Evolutionary conservation across 2,329 filamentous ascomycete species (phyloP), one percentile per base, ranked within the genome.

Genomic region (Fusarium sp.): DNA sequence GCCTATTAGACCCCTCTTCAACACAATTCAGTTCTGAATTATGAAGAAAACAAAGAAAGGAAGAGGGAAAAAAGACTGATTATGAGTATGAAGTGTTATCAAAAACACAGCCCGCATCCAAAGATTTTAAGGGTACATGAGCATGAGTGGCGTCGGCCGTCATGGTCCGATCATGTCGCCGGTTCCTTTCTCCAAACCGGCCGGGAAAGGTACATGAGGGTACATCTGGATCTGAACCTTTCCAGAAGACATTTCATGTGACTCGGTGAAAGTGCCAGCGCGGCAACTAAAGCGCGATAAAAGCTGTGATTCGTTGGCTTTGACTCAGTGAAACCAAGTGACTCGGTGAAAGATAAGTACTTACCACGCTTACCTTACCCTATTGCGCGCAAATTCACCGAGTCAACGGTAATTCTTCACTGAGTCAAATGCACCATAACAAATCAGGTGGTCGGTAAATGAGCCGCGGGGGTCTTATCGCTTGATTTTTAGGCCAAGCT

Each of bases 281-380:
- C 65, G 65, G 65, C 64, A 68, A 53, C 65, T 49, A 62, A 62
- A 61, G 65, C 65, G 64, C 57, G 64, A 57, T 64, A 69, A 64
- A 10, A 15, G 7, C 17, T 14, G 25, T 70, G 66, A 70, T 66
- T 60, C 42, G 65, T 17, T 25, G 15, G 3, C 29, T 25, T 71
- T 72, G 70, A 72, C 70, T 72, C 70, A 69, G 70, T 72, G 70
- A 72, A 72, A 66, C 46, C 9, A 38, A 66, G 53, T 70, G 68
- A 70, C 68, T 70, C 68, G 67, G 68, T 70, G 68, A 70, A 71
- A 67, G 67, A 70, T 54, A 69, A 53, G 56, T 25, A 18, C 45
- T 14, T n/a, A 31, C 27, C n/a, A 27, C 6, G 27, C 27, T 27
- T 27, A 27, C 27, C 27, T 27, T 27, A 38, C 38, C 39, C 42